Percentiles rank a stretch among this genome's conserved stretches.
Evolutionary conservation across 148 eudicot genomes (phyloP).

Genomic region (Cornus kousa): DNA sequence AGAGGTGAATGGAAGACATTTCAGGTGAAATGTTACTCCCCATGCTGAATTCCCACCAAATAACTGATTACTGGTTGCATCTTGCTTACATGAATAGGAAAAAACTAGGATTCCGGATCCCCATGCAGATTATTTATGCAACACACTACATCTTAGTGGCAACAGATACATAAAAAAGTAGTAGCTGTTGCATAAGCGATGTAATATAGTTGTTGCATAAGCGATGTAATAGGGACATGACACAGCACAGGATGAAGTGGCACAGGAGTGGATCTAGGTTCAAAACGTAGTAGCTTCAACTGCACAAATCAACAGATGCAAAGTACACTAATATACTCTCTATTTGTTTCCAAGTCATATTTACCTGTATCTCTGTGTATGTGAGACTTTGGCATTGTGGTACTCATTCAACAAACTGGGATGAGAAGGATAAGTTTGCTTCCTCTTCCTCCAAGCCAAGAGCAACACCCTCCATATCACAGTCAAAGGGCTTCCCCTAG

Average conservation of each 20-base stretch:
- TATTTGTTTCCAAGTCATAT: not conserved
- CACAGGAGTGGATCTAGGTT: too few relatives aligned
- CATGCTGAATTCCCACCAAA: not conserved
- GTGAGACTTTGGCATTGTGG: conserved; percentile 47
- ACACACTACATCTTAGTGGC: too few relatives aligned
- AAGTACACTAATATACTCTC: not conserved
- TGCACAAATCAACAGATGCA: not conserved
- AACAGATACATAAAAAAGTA: too few relatives aligned
- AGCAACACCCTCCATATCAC: conserved; percentile 77
- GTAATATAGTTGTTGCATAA: too few relatives aligned
- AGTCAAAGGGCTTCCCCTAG: conserved; percentile 92
- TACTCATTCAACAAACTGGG: conserved; percentile 65
- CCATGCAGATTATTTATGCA: too few relatives aligned
- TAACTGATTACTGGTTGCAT: not conserved
- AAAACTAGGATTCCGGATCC: too few relatives aligned
- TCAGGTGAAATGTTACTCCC: not conserved
- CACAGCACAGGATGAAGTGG: too few relatives aligned
- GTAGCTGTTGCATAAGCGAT: too few relatives aligned
- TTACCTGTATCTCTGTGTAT: conserved; percentile 64
- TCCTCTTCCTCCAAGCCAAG: conserved; percentile 73
- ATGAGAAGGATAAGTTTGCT: conserved; percentile 52
- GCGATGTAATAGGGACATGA: too few relatives aligned
- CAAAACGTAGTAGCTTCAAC: not conserved
- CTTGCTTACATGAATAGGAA: not conserved
- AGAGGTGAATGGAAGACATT: not conserved